Conservation (phyloP, 129 eudicot genomes). For the Artemisia tridentata region DNA sequence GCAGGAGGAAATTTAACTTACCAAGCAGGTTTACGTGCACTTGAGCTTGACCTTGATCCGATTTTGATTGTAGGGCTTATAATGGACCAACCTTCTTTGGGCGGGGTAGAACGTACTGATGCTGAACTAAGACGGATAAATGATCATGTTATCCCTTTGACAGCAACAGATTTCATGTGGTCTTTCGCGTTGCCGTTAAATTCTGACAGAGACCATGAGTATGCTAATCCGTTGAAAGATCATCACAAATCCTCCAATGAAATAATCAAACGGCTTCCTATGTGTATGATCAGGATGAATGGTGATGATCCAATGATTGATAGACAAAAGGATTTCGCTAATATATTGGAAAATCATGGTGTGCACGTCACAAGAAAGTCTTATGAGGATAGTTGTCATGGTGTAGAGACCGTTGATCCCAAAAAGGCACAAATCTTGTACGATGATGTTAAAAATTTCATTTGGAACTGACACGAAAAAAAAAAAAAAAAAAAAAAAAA, state of each 20-base stretch:
- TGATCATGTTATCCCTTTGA: constrained; percentile 25
- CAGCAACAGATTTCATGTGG: constrained; percentile 27
- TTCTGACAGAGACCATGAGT: constrained; percentile 15
- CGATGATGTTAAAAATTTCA: constrained; percentile 32
- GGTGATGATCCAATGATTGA: constrained; percentile 53
- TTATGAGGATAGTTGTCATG: constrained; percentile 40
- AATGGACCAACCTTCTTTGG: constrained; percentile 39
- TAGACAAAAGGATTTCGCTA: constrained; percentile 39
- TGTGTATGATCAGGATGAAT: constrained; percentile 37
- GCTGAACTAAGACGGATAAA: constrained; percentile 21
- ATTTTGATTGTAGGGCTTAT: constrained; percentile 37
- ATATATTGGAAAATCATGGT: constrained; percentile 48
- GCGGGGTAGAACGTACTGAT: constrained; percentile 30
- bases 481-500: not conserved
- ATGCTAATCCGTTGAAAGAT: constrained; percentile 25
- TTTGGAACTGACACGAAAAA: not conserved
- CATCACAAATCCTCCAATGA: not conserved
- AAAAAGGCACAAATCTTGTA: constrained; percentile 32
- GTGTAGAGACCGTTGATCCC: constrained; percentile 43
- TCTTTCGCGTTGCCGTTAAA: constrained; percentile 3
- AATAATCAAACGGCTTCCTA: constrained; percentile 42
- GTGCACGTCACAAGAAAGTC: constrained; percentile 40
- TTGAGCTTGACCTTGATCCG: constrained; percentile 33
- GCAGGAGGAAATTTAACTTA: constrained; percentile 41
- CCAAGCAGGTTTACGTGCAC: constrained; percentile 34